phyloP scores from a whole-genome alignment of 768 basidiomycete genomes.

The Podaxis sp. region DNA sequence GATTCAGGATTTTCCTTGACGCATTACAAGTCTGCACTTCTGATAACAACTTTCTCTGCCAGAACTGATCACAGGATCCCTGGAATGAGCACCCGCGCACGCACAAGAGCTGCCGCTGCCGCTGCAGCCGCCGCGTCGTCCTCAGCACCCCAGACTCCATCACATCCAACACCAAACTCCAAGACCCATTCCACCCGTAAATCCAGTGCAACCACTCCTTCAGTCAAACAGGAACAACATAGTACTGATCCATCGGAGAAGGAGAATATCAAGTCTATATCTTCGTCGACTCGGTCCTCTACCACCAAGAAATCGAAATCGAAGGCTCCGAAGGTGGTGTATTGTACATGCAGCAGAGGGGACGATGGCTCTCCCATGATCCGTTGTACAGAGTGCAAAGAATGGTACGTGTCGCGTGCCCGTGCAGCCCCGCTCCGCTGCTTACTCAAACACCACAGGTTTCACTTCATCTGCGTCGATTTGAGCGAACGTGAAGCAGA shows the following conservation, averaged over 20 bases:
- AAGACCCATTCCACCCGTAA: constrained; percentile 16
- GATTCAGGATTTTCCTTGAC: constrained; percentile 13
- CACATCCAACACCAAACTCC: constrained; percentile 8
- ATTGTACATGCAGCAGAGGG: constrained; percentile 65
- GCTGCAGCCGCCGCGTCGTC: constrained; percentile 22
- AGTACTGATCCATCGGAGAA: constrained; percentile 22
- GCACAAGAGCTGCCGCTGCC: constrained; percentile 34
- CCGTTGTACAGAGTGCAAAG: constrained; percentile 64
- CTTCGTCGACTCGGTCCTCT: constrained; percentile 17
- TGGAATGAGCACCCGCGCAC: constrained; percentile 48
- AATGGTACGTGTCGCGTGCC: constrained; percentile 53
- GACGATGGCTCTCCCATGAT: constrained; percentile 87
- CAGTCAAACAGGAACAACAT: constrained; percentile 10
- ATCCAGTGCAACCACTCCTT: not conserved
- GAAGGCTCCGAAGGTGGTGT: constrained; percentile 27
- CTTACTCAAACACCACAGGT: constrained; percentile 47
- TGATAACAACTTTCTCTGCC: constrained; percentile 8
- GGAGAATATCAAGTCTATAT: constrained; percentile 25
- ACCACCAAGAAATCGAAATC: constrained; percentile 19
- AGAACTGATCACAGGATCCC: not conserved
- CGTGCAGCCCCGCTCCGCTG: constrained; percentile 1
- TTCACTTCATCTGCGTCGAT: constrained; percentile 78
- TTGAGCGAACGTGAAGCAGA: constrained; percentile 64
- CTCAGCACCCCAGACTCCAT: constrained; percentile 10
- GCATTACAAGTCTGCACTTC: not conserved